Percentiles rank a stretch among this genome's conserved stretches.
Conservation (phyloP, 768 basidiomycete species). For the Collybiopsis luxurians region DNA sequence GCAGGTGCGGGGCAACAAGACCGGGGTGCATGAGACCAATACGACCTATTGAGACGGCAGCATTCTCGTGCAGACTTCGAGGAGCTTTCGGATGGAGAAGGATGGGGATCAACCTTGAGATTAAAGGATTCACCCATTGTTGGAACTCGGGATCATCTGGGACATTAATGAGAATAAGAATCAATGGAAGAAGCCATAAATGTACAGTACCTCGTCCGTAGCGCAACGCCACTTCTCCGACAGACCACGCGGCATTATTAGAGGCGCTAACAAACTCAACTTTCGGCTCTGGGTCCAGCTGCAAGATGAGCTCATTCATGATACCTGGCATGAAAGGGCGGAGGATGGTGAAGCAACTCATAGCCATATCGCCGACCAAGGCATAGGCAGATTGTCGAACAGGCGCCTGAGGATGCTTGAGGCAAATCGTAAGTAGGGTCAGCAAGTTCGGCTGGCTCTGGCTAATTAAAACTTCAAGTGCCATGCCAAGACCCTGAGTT, state of each 20-base stretch:
- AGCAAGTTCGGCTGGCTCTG: conserved; percentile 75
- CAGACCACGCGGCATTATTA: conserved; percentile 99
- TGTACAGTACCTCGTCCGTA: conserved; percentile 69
- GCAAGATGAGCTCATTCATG: conserved; percentile 85
- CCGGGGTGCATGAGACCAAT: conserved; percentile 91
- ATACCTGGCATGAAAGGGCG: conserved; percentile 84
- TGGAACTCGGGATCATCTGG: conserved; percentile 83
- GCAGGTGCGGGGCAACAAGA: conserved; percentile 84
- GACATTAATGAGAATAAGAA: conserved; percentile 9
- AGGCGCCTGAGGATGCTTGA: conserved; percentile 94
- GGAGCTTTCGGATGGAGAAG: conserved; percentile 91
- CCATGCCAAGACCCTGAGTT: conserved; percentile 86
- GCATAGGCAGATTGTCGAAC: conserved; percentile 97
- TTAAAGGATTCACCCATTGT: conserved; percentile 86
- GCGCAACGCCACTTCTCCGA: conserved; percentile 94
- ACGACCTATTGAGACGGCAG: conserved; percentile 96
- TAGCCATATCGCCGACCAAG: conserved; percentile 97
- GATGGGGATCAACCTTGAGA: conserved; percentile 89
- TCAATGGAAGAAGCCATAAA: background rate
- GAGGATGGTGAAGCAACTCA: conserved; percentile 88
- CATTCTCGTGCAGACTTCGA: conserved; percentile 94
- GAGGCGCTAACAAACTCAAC: conserved; percentile 94
- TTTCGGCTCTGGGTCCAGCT: conserved; percentile 92
- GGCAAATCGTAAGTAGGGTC: conserved; percentile 77
- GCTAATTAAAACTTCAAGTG: conserved; percentile 71